These are phyloP conservation scores for Dissoconium aciculare DNA, from an alignment of 2,329 filamentous ascomycete species.

Conservation along the genomic window DNA sequence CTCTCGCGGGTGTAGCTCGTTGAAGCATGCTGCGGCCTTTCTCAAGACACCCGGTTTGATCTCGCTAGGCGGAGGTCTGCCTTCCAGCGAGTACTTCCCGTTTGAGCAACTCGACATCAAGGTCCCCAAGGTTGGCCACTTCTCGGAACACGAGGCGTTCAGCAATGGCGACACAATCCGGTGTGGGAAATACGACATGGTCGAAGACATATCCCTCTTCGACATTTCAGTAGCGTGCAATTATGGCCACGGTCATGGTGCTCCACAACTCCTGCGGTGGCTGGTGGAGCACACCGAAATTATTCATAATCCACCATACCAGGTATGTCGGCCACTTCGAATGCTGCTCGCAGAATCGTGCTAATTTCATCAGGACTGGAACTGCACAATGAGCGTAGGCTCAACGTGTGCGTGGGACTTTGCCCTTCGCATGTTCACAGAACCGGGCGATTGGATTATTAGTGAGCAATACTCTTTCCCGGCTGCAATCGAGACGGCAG, in stretches of 20 bases:
- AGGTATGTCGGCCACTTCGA: constrained; percentile 19
- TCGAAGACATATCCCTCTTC: constrained; percentile 44
- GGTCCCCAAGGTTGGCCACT: constrained; percentile 53
- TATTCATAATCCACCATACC: constrained; percentile 70
- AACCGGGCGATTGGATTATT: constrained; percentile 60
- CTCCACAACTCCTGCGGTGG: constrained; percentile 76
- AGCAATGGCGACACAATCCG: constrained; percentile 44
- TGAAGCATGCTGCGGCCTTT: constrained; percentile 69
- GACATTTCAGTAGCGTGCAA: constrained; percentile 85
- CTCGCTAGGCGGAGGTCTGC: constrained; percentile 81
- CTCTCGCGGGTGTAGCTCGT: constrained; percentile 38
- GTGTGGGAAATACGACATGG: constrained; percentile 73
- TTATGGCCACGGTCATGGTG: constrained; percentile 76
- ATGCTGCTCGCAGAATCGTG: neutral
- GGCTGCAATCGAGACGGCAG: constrained; percentile 52
- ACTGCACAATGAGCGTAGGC: constrained; percentile 66
- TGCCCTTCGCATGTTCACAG: constrained; percentile 65
- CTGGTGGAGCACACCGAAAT: constrained; percentile 93
- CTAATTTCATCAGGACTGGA: constrained; percentile 50
- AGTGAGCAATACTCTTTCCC: constrained; percentile 89
- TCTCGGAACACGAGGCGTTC: constrained; percentile 53
- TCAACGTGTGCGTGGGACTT: constrained; percentile 79
- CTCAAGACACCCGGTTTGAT: constrained; percentile 73
- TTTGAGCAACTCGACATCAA: constrained; percentile 63
- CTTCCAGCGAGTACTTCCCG: constrained; percentile 84